These are phyloP conservation scores for Termitomyces sp. DNA, from an alignment of 768 basidiomycete species.

Conservation along the genomic window DNA sequence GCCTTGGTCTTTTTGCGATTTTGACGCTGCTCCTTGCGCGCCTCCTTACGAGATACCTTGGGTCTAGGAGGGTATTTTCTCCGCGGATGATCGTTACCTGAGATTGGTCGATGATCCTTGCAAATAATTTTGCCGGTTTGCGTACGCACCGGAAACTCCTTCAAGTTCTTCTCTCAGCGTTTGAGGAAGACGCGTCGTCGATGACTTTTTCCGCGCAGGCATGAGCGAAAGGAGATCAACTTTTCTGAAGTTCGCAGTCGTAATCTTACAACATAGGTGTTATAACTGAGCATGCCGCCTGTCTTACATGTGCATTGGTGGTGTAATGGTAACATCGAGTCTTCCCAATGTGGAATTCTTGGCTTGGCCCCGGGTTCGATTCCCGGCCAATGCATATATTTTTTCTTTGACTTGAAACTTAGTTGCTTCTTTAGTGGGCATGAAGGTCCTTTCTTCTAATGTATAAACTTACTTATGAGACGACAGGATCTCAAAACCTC, in stretches of 20 bases:
- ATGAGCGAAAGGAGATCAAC: background rate
- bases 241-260: background rate
- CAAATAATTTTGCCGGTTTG: background rate
- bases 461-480: too few species aligned
- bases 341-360: constrained; percentile 47
- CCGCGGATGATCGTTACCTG: constrained; percentile 17
- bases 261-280: background rate
- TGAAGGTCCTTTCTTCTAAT: too few species aligned
- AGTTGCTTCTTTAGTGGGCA: too few species aligned
- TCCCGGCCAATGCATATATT: constrained; percentile 40
- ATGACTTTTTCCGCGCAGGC: constrained; percentile 27
- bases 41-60: constrained; percentile 49
- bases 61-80: constrained; percentile 15
- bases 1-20: constrained; percentile 61
- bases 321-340: constrained; percentile 87
- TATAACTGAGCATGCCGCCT: background rate
- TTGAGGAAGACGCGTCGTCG: constrained; percentile 34
- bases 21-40: constrained; percentile 57
- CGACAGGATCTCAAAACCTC: too few species aligned
- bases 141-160: constrained; percentile 14
- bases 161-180: constrained; percentile 25
- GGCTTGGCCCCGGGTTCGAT: constrained; percentile 52
- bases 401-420: background rate
- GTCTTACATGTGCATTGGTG: constrained; percentile 34
- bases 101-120: background rate